Evolutionary conservation across 306 rosid species (phyloP).

Genomic region (Vigna hirtella): DNA sequence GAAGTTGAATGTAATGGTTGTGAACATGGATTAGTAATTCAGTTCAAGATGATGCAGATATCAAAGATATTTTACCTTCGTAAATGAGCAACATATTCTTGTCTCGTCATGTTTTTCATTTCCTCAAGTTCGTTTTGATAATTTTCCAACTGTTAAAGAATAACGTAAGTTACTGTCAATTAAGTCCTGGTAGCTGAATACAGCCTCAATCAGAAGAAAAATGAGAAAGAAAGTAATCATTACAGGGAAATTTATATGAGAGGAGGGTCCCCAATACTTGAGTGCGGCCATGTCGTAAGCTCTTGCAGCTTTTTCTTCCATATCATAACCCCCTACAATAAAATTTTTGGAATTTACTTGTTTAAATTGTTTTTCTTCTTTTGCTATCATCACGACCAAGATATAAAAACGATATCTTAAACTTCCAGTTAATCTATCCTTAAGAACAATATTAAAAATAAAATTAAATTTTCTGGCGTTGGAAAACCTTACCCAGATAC

Average conservation of each 20-base stretch:
- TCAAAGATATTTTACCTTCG: conserved; percentile 58
- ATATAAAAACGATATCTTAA: not conserved
- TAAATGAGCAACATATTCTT: conserved; percentile 82
- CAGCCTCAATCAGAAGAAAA: conserved; percentile 10
- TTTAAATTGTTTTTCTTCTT: conserved; percentile 25
- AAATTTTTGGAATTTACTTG: conserved; percentile 46
- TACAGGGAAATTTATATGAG: conserved; percentile 84
- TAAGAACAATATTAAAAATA: not conserved
- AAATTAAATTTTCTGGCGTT: not conserved
- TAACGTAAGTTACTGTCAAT: conserved; percentile 35
- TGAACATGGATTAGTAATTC: not conserved
- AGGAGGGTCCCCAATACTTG: conserved; percentile 93
- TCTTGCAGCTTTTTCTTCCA: conserved; percentile 89
- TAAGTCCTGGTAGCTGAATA: not conserved
- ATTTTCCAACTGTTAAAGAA: conserved; percentile 60
- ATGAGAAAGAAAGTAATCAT: conserved; percentile 40
- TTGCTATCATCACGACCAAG: conserved; percentile 17
- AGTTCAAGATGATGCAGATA: conserved; percentile 13
- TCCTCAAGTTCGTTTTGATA: conserved; percentile 72
- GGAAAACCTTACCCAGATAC: conserved; percentile 69
- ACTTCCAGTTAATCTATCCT: conserved; percentile 4
- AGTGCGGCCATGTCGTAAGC: conserved; percentile 92
- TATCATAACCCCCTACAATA: conserved; percentile 80
- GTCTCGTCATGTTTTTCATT: conserved; percentile 49
- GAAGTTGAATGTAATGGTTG: not conserved